These are phyloP conservation scores for Lunularia cruciata DNA, from an alignment of 225 moss, liverwort and hornwort genomes.

Conservation along the genomic window DNA sequence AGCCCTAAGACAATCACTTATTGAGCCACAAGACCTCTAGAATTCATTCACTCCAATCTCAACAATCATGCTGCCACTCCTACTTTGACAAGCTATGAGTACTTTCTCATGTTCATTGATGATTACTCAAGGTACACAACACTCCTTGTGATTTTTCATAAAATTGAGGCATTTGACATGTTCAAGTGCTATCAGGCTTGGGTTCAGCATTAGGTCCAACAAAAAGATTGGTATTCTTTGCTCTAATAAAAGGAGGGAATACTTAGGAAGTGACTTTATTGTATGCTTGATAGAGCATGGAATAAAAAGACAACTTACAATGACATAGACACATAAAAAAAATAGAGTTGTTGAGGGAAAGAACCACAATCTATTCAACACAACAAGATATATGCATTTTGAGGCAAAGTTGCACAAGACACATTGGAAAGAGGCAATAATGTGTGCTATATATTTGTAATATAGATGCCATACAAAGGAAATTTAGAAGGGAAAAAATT, in stretches of 20 bases:
- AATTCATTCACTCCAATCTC: too few relatives aligned
- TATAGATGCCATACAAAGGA: neutral
- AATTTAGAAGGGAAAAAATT: neutral
- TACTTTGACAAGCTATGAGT: too few relatives aligned
- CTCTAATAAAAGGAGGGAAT: neutral
- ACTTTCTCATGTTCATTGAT: too few relatives aligned
- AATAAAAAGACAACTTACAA: neutral
- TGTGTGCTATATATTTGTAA: neutral
- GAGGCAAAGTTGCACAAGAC: neutral
- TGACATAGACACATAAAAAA: neutral
- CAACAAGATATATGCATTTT: neutral
- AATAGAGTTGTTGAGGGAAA: neutral
- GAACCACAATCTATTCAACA: neutral
- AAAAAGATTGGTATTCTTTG: neutral
- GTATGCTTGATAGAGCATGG: neutral
- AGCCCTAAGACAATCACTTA: too few relatives aligned
- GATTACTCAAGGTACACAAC: too few relatives aligned
- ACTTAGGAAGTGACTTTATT: neutral
- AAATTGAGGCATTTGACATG: too few relatives aligned
- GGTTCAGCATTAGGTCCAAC: too few relatives aligned
- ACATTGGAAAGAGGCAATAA: neutral
- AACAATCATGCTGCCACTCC: too few relatives aligned
- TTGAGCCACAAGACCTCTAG: too few relatives aligned
- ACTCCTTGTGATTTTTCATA: too few relatives aligned
- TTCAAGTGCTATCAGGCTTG: too few relatives aligned